These are phyloP conservation scores for Fusarium piperis DNA, from an alignment of 2,329 filamentous ascomycete genomes.

Conservation along the genomic window DNA sequence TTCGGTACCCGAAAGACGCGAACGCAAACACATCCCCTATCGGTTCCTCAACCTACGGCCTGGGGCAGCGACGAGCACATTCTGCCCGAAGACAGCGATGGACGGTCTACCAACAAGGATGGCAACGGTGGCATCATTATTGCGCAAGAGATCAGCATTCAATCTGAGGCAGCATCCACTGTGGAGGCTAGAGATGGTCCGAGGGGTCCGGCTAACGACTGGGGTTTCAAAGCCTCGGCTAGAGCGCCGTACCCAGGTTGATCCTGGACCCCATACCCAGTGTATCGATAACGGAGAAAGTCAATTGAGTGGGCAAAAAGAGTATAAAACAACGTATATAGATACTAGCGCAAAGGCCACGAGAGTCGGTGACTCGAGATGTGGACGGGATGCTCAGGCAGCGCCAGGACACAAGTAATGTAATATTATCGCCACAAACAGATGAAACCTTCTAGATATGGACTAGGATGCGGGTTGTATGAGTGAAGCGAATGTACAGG, in stretches of 20 bases:
- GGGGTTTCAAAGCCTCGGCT: conserved; percentile 24
- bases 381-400: not conserved
- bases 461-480: not conserved
- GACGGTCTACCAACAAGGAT: not conserved
- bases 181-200: not conserved
- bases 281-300: not conserved
- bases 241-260: not conserved
- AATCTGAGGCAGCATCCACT: conserved; percentile 20
- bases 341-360: not conserved
- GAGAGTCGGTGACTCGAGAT: not conserved
- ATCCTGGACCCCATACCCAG: not conserved
- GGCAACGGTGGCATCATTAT: conserved; percentile 22
- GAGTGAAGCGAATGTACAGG: conserved; percentile 14
- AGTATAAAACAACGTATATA: not conserved
- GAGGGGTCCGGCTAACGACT: conserved; percentile 21
- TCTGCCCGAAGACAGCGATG: conserved; percentile 12
- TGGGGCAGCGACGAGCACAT: conserved; percentile 39
- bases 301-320: not conserved
- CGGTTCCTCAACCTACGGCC: conserved; percentile 22
- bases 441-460: not conserved
- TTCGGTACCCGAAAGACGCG: conserved; percentile 22
- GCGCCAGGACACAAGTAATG: not conserved
- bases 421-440: not conserved
- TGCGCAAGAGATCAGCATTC: conserved; percentile 32
- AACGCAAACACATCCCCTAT: conserved; percentile 8